Percentiles rank a stretch among this genome's conserved stretches.
These are phyloP conservation scores for Lactifluus rugatus DNA, from an alignment of 768 basidiomycete genomes.

Conservation along the genomic window DNA sequence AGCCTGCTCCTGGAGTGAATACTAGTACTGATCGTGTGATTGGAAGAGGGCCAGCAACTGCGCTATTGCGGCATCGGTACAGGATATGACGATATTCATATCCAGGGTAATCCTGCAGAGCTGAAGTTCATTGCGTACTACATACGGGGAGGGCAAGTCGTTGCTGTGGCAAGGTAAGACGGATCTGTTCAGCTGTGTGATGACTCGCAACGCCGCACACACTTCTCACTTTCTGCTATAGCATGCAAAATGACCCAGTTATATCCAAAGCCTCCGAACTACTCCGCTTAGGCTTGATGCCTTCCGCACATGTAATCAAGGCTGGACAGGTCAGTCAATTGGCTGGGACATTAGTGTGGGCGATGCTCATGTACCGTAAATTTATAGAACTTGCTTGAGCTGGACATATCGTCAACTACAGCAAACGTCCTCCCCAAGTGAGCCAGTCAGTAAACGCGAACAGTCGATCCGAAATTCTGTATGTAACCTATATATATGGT, in stretches of 20 bases:
- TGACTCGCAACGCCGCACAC: background rate
- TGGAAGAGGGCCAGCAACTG: slow-evolving; percentile 70
- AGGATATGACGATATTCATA: slow-evolving; percentile 65
- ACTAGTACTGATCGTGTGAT: background rate
- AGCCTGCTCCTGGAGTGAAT: background rate
- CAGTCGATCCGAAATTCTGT: background rate
- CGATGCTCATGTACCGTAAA: background rate
- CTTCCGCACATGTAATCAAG: slow-evolving; percentile 59
- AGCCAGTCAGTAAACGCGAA: background rate
- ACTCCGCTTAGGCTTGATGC: slow-evolving; percentile 71
- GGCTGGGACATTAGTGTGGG: background rate
- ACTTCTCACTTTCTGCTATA: slow-evolving; percentile 24
- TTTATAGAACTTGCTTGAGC: slow-evolving; percentile 24
- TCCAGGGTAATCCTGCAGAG: slow-evolving; percentile 64
- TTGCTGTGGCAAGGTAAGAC: slow-evolving; percentile 55
- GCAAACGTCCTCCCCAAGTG: slow-evolving; percentile 16
- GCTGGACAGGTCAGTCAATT: slow-evolving; percentile 50
- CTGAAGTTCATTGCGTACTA: slow-evolving; percentile 88
- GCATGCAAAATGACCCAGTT: slow-evolving; percentile 77
- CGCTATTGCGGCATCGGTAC: slow-evolving; percentile 73
- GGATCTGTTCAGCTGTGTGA: background rate
- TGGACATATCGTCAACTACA: slow-evolving; percentile 26
- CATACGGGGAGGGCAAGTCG: slow-evolving; percentile 48
- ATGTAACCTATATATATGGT: background rate
- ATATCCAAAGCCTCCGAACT: slow-evolving; percentile 73